A percentile compares a stretch with the other conserved stretches of the same genome.
phyloP scores from a whole-genome alignment of 192 early-diverging fungal genomes.

The Mortierella hygrophila region DNA sequence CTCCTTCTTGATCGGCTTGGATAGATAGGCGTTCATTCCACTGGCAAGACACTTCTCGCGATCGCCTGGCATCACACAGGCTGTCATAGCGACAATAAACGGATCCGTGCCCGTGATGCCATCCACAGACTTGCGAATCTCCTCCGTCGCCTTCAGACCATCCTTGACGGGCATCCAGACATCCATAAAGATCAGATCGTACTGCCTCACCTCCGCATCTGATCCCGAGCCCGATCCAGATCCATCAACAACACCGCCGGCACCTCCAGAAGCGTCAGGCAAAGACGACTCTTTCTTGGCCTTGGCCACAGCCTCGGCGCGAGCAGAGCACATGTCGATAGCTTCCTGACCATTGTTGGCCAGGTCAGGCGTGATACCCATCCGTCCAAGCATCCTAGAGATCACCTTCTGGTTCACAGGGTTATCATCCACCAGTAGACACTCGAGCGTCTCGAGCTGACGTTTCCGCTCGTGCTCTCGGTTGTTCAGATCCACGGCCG shows the following conservation, averaged over 20 bases:
- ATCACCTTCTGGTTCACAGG: slow-evolving; percentile 60
- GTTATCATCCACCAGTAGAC: slow-evolving; percentile 62
- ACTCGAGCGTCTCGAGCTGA: slow-evolving; percentile 39
- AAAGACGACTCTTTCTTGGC: neutral
- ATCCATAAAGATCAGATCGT: slow-evolving; percentile 59
- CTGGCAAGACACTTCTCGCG: slow-evolving; percentile 54
- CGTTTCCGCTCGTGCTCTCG: slow-evolving; percentile 33
- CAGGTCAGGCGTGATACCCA: slow-evolving; percentile 46
- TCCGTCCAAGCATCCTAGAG: slow-evolving; percentile 42
- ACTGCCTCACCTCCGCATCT: slow-evolving; percentile 21
- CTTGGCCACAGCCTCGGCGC: slow-evolving; percentile 27
- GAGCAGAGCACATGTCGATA: slow-evolving; percentile 34
- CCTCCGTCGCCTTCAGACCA: slow-evolving; percentile 44
- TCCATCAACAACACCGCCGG: neutral
- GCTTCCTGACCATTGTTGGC: slow-evolving; percentile 60
- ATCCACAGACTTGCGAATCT: slow-evolving; percentile 34
- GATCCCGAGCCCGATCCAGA: neutral
- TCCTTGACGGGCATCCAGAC: slow-evolving; percentile 57
- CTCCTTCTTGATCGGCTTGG: slow-evolving; percentile 64
- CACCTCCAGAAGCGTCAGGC: neutral
- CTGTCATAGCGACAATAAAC: slow-evolving; percentile 52
- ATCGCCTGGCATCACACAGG: slow-evolving; percentile 56
- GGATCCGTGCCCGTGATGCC: slow-evolving; percentile 30
- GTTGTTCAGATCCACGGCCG: slow-evolving; percentile 14
- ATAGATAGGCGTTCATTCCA: slow-evolving; percentile 66